phyloP scores from a whole-genome alignment of 2,329 filamentous ascomycete genomes.

The Colletotrichum lupini region DNA sequence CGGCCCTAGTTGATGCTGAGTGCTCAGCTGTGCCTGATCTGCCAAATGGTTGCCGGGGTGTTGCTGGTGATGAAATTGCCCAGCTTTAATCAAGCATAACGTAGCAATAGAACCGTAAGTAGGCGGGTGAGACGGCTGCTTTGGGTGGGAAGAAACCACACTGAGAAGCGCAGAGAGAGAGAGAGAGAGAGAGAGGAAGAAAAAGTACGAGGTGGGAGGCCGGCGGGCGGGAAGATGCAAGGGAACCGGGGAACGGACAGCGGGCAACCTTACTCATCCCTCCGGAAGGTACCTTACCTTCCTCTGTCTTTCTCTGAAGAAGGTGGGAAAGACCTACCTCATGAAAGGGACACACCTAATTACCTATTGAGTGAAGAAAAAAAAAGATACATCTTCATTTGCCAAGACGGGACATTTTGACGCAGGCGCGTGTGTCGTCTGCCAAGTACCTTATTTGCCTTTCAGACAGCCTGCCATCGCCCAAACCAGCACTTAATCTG shows the following conservation, averaged over 20 bases:
- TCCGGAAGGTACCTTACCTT: not conserved
- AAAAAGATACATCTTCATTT: not conserved
- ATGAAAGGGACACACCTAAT: not conserved
- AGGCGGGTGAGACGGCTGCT: slow-evolving; percentile 4
- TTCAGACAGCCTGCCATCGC: slow-evolving; percentile 5
- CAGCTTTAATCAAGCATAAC: slow-evolving; percentile 25
- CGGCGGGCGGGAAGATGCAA: too few relatives aligned
- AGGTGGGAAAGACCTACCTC: not conserved
- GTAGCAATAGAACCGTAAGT: not conserved
- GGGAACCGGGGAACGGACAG: too few relatives aligned
- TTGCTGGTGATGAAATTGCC: slow-evolving; percentile 28
- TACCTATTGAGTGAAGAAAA: not conserved
- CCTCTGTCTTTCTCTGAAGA: not conserved
- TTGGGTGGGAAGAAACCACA: slow-evolving; percentile 5
- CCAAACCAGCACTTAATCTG: slow-evolving; percentile 16
- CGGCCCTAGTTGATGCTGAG: not conserved
- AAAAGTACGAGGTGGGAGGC: not conserved
- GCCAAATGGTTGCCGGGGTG: slow-evolving; percentile 22
- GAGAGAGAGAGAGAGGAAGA: not conserved
- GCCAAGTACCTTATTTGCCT: slow-evolving; percentile 5
- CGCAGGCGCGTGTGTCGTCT: slow-evolving; percentile 1
- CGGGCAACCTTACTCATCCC: not conserved
- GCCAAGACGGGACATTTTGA: slow-evolving; percentile 15
- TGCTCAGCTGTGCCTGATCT: slow-evolving; percentile 29
- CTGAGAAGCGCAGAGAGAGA: too few relatives aligned